These are phyloP conservation scores for Populus hybrid DNA, from an alignment of 441 rosid species.

Conservation along the genomic window DNA sequence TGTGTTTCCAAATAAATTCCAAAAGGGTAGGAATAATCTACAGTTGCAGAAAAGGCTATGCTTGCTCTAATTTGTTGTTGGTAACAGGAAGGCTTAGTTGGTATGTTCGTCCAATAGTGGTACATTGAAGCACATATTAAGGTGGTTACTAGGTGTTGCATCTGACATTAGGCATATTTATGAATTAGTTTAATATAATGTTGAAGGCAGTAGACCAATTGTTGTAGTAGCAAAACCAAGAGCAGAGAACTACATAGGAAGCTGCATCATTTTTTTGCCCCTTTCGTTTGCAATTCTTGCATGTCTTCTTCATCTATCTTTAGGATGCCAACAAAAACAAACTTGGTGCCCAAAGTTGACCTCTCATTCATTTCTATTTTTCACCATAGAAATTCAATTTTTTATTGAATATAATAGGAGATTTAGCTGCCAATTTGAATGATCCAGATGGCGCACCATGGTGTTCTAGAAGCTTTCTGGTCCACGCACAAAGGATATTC, in stretches of 20 bases:
- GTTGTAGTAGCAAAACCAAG: not conserved
- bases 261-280: not conserved
- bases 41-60: not conserved
- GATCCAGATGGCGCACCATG: not conserved
- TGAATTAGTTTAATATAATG: not conserved
- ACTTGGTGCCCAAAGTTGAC: too few species aligned
- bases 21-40: not conserved
- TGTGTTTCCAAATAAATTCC: not conserved
- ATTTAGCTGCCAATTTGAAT: not conserved
- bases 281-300: not conserved
- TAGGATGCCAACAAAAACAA: too few species aligned
- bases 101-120: not conserved
- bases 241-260: not conserved
- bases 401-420: not conserved
- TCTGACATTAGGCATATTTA: not conserved
- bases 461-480: not conserved
- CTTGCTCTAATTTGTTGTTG: not conserved
- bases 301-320: not conserved
- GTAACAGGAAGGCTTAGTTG: not conserved
- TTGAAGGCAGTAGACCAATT: not conserved
- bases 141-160: not conserved
- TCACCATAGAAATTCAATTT: not conserved
- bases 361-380: not conserved
- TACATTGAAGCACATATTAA: not conserved
- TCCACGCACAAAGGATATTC: too few species aligned